phyloP scores from a whole-genome alignment of 2,329 filamentous ascomycete species.

The Clonostachys byssicola region DNA sequence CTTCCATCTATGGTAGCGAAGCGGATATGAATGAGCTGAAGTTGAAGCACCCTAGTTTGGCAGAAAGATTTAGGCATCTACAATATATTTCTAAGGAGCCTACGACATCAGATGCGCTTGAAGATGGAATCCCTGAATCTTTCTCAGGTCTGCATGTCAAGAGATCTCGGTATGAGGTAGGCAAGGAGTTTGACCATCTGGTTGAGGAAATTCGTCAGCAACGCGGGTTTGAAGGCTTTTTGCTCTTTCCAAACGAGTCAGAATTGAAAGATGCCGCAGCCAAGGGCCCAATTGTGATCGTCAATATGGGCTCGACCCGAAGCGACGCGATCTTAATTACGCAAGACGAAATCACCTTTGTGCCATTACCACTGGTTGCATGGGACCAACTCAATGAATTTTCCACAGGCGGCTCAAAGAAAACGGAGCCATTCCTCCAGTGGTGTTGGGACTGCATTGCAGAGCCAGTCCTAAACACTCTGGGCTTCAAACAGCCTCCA shows the following conservation, averaged over 20 bases:
- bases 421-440: conserved; percentile 7
- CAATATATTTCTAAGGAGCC: too few relatives aligned
- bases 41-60: not conserved
- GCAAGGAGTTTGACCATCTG: not conserved
- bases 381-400: not conserved
- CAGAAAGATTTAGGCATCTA: not conserved
- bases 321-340: conserved; percentile 20
- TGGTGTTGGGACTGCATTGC: conserved; percentile 22
- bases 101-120: too few relatives aligned
- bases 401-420: too few relatives aligned
- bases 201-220: not conserved
- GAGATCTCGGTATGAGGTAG: not conserved
- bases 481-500: conserved; percentile 12
- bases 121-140: not conserved
- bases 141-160: not conserved
- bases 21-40: conserved; percentile 1
- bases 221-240: not conserved
- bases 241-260: not conserved
- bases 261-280: conserved; percentile 6
- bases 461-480: conserved; percentile 14
- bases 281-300: conserved; percentile 14
- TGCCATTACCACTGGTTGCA: not conserved
- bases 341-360: conserved; percentile 4
- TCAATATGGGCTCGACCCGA: conserved; percentile 15
- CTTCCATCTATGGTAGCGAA: conserved; percentile 8